These are phyloP conservation scores for Tolypocladium endophyticum DNA, from an alignment of 2,329 filamentous ascomycete genomes.

Conservation along the genomic window DNA sequence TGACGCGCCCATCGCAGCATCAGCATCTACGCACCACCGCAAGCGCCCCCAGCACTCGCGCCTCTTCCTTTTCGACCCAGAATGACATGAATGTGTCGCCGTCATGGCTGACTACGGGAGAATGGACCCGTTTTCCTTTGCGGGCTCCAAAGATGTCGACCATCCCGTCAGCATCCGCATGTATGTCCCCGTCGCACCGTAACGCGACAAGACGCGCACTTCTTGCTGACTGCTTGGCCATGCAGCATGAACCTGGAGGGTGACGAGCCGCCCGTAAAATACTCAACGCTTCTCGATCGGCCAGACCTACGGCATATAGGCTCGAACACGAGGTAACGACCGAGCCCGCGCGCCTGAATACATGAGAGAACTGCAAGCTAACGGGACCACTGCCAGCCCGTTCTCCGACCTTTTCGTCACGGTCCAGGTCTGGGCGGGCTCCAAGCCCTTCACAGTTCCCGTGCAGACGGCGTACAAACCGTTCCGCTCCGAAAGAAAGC, in stretches of 20 bases:
- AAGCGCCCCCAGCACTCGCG: not conserved
- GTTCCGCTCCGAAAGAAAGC: slow-evolving; percentile 66
- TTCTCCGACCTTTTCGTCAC: slow-evolving; percentile 89
- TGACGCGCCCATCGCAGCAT: not conserved
- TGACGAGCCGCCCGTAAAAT: slow-evolving; percentile 28
- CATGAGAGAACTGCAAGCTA: slow-evolving; percentile 6
- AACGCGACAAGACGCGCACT: not conserved
- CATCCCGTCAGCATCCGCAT: slow-evolving; percentile 60
- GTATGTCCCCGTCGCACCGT: slow-evolving; percentile 24
- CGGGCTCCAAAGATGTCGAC: slow-evolving; percentile 74
- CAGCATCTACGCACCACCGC: not conserved
- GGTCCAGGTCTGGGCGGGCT: slow-evolving; percentile 88
- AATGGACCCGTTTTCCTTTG: slow-evolving; percentile 97
- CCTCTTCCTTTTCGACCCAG: not conserved
- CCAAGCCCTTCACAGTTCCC: slow-evolving; percentile 85
- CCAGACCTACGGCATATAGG: slow-evolving; percentile 79
- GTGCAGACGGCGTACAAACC: slow-evolving; percentile 88
- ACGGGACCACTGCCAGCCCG: slow-evolving; percentile 35
- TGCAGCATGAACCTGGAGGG: slow-evolving; percentile 37
- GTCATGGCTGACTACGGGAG: slow-evolving; percentile 28
- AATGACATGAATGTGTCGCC: slow-evolving; percentile 16
- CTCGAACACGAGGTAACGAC: slow-evolving; percentile 61
- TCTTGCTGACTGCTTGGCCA: slow-evolving; percentile 8
- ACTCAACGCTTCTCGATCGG: slow-evolving; percentile 64
- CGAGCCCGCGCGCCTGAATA: not conserved